Percentiles rank a stretch among this genome's conserved stretches.
These are phyloP conservation scores for Spergularia bocconei DNA, from an alignment of 148 eudicot species.

Conservation along the genomic window DNA sequence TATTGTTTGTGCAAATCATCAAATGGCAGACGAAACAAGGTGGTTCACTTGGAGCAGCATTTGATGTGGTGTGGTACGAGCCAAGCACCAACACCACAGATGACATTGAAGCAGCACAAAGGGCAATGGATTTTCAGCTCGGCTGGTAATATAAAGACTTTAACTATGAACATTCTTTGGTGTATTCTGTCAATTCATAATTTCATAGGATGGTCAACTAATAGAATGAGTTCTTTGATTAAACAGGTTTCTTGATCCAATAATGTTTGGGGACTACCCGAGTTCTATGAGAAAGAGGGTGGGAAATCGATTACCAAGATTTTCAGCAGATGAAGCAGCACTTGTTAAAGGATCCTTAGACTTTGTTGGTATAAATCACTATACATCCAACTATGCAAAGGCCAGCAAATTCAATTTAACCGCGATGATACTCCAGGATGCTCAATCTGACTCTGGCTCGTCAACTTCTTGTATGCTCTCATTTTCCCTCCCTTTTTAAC, in stretches of 20 bases:
- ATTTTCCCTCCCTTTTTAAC: too few relatives aligned
- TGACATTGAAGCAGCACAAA: constrained; percentile 70
- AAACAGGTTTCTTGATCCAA: constrained; percentile 59
- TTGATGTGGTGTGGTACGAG: constrained; percentile 77
- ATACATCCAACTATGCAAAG: constrained; percentile 70
- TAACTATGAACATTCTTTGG: too few relatives aligned
- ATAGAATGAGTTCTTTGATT: not conserved
- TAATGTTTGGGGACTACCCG: constrained; percentile 71
- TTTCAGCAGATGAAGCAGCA: constrained; percentile 39
- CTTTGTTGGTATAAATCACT: constrained; percentile 91
- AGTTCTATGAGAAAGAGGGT: constrained; percentile 54
- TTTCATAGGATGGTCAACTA: too few relatives aligned
- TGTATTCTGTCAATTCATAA: too few relatives aligned
- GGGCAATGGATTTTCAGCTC: constrained; percentile 75
- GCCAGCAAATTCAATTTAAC: constrained; percentile 39
- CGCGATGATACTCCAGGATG: constrained; percentile 50
- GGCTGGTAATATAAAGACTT: constrained; percentile 54
- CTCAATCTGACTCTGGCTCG: constrained; percentile 63
- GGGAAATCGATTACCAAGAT: constrained; percentile 50
- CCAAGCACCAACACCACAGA: constrained; percentile 60
- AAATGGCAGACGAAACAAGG: constrained; percentile 45
- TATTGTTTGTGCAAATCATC: too few relatives aligned
- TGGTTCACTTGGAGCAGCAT: constrained; percentile 58
- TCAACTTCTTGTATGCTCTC: constrained; percentile 52
- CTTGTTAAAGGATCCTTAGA: constrained; percentile 72